phyloP scores from a whole-genome alignment of 2,329 filamentous ascomycete species.

The Furcasterigmium sp. region DNA sequence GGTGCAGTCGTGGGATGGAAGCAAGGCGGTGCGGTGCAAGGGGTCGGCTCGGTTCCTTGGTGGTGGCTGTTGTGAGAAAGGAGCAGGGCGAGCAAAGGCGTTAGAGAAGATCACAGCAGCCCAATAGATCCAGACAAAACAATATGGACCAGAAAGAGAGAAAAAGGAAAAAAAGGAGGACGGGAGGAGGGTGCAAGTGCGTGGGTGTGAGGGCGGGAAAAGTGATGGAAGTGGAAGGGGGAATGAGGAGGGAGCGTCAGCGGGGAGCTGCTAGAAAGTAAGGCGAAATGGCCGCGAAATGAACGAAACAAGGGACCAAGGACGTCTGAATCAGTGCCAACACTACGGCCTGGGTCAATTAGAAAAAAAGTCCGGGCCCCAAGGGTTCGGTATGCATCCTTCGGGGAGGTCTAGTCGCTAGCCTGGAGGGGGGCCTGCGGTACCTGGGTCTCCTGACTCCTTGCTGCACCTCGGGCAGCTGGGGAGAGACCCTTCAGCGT shows the following conservation, averaged over 20 bases:
- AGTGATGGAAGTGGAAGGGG: background rate
- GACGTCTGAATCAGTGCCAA: slow-evolving; percentile 1
- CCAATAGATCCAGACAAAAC: too few species aligned
- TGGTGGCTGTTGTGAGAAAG: too few species aligned
- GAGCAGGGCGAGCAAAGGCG: too few species aligned
- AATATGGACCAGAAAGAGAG: too few species aligned
- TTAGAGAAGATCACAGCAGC: too few species aligned
- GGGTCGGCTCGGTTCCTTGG: too few species aligned
- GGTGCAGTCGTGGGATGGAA: too few species aligned
- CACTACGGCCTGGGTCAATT: background rate
- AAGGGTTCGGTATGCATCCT: background rate
- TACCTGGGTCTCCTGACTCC: background rate
- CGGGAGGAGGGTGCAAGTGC: background rate
- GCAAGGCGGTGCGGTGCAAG: too few species aligned
- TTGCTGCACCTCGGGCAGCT: background rate
- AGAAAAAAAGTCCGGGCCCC: background rate
- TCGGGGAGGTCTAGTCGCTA: background rate
- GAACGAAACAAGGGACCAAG: background rate
- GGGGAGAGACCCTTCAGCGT: too few species aligned
- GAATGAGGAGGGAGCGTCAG: background rate
- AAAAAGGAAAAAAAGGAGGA: background rate
- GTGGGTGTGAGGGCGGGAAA: background rate
- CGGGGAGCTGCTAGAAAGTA: background rate
- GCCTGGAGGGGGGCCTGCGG: background rate
- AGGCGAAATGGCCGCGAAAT: background rate